These are phyloP conservation scores for Gynochthodes officinalis DNA, from an alignment of 257 asterid species.

Conservation along the genomic window DNA sequence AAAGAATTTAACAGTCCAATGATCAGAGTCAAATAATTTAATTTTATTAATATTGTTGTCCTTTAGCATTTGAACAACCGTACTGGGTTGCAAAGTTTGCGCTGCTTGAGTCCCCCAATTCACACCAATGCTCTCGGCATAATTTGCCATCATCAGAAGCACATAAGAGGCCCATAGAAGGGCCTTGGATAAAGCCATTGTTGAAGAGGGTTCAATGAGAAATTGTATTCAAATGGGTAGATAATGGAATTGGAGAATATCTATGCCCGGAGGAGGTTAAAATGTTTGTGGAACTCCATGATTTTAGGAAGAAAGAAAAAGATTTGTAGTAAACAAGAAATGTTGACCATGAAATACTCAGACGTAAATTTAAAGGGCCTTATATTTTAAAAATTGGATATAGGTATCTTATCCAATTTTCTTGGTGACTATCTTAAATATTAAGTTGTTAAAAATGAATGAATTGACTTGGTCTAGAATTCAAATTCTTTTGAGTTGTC, in stretches of 20 bases:
- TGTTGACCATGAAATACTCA: no score
- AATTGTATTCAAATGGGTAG: not conserved
- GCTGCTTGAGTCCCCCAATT: slow-evolving; percentile 85
- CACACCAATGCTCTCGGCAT: slow-evolving; percentile 52
- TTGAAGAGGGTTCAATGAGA: not conserved
- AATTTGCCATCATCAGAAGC: not conserved
- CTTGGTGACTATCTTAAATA: no score
- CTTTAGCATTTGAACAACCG: slow-evolving; percentile 48
- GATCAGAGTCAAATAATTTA: slow-evolving; percentile 67
- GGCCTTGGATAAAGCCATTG: slow-evolving; percentile 10
- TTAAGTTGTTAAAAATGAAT: no score
- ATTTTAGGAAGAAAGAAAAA: not conserved
- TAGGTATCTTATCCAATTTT: no score
- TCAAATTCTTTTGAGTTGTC: no score
- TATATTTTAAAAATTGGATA: no score
- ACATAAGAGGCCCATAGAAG: slow-evolving; percentile 8
- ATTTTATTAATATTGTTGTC: slow-evolving; percentile 57
- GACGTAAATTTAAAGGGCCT: no score
- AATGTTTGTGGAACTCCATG: not conserved
- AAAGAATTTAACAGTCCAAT: slow-evolving; percentile 47
- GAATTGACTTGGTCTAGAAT: no score
- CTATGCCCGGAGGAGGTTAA: not conserved
- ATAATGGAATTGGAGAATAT: not conserved
- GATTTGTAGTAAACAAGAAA: not conserved
- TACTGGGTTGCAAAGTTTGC: slow-evolving; percentile 37